Base-by-base conservation (phyloP, 306 rosid species). In the Lotus japonicus region DNA sequence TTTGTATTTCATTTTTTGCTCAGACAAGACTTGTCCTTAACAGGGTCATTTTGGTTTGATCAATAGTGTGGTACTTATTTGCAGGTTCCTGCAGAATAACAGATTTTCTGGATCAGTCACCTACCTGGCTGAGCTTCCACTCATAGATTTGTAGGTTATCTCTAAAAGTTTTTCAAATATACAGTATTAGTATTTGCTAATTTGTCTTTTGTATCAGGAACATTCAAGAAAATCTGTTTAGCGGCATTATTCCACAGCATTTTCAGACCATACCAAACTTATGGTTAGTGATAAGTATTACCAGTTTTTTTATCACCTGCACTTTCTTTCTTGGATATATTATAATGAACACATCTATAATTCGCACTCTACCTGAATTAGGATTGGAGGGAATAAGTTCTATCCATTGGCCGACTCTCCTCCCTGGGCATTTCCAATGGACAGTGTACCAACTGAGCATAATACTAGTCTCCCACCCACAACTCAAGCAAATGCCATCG, bases 311-410 rank as follows among this genome's bases (percentile, higher is more conserved):
- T n/a, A n/a, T n/a, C n/a, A n/a, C n/a, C n/a, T n/a, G n/a, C n/a
- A n/a, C n/a, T n/a, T n/a, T 49, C 43, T 5, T 63, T 71, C 44
- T 28, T 51, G 38, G 53, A 31, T 31, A 31, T 64, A 64, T 46
- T 18, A 28, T 35, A 54, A 44, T 61, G 62, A 48, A 31, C 26
- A 14, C 51, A 13, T 44, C 31, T 23, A 68, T 67, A 72, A 38
- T 13, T 72, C 18, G 48, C 58, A 18, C 17, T 74, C 61, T 3
- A 28, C 38, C 12, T 35, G 59, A 62, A 46, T 60, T 58, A 94
- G 99, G 97, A 81, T 94, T 62, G 94, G 95, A 60, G 89, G 95
- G 56, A 94, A 94, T 73, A 79, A 28, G 74, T 88, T 94, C 73
- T 89, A 81, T 44, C 72, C 73, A 59, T 33, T 55, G 44, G 95